These are phyloP conservation scores for Acidomyces sp. DNA, from an alignment of 495 filamentous ascomycete species.

Conservation along the genomic window DNA sequence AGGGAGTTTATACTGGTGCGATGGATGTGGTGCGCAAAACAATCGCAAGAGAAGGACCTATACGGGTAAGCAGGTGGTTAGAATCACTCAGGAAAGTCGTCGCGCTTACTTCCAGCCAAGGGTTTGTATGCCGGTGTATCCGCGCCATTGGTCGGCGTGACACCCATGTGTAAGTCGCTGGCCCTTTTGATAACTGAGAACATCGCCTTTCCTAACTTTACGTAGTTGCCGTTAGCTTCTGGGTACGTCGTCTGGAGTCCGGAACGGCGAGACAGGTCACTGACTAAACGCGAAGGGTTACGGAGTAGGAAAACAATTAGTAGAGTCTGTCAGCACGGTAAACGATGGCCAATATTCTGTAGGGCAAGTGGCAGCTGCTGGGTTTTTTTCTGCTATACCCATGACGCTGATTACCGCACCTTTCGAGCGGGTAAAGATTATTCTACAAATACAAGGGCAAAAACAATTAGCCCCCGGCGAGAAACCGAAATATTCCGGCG, in stretches of 20 bases:
- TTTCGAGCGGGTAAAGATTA: slow-evolving; percentile 97
- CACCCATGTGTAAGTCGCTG: slow-evolving; percentile 85
- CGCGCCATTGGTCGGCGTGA: slow-evolving; percentile 87
- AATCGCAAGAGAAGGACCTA: slow-evolving; percentile 71
- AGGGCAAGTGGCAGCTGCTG: slow-evolving; percentile 77
- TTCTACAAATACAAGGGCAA: slow-evolving; percentile 94
- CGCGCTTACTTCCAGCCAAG: too few relatives aligned
- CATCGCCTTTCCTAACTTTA: slow-evolving; percentile 3
- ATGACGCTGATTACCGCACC: slow-evolving; percentile 97
- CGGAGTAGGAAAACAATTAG: slow-evolving; percentile 82
- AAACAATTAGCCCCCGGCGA: slow-evolving; percentile 71
- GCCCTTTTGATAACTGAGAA: not conserved
- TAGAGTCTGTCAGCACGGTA: slow-evolving; percentile 53
- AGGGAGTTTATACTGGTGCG: slow-evolving; percentile 78
- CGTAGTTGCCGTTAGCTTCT: slow-evolving; percentile 93
- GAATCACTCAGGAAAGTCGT: too few relatives aligned
- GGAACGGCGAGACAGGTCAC: not conserved
- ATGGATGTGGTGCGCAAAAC: slow-evolving; percentile 85
- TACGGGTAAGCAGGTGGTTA: slow-evolving; percentile 31
- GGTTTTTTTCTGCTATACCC: slow-evolving; percentile 95
- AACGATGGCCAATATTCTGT: slow-evolving; percentile 59
- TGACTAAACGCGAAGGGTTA: slow-evolving; percentile 47
- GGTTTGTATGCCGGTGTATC: slow-evolving; percentile 95
- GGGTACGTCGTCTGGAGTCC: slow-evolving; percentile 28
- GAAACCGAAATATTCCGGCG: slow-evolving; percentile 85